Evolutionary conservation across 2,329 filamentous ascomycete genomes (phyloP).

Genomic region (Didymella glomerata): DNA sequence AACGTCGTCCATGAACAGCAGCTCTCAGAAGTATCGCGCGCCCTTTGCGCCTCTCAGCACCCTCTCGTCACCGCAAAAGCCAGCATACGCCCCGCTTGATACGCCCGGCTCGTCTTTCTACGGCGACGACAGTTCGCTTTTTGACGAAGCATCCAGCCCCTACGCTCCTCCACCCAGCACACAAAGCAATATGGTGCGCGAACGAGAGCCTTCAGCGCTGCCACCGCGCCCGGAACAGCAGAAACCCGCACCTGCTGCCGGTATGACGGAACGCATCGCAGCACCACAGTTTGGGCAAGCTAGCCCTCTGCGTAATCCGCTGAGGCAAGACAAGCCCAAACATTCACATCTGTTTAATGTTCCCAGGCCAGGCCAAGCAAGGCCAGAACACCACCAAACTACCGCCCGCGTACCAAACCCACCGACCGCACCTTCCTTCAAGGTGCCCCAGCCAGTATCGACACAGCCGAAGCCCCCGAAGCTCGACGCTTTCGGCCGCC

Average conservation of each 20-base stretch:
- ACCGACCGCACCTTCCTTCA: constrained; percentile 21
- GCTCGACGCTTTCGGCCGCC: constrained; percentile 32
- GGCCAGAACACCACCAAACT: constrained; percentile 61
- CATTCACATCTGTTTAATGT: constrained; percentile 60
- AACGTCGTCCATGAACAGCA: constrained; percentile 34
- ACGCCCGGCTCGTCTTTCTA: constrained; percentile 23
- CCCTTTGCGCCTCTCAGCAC: constrained; percentile 48
- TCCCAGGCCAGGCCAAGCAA: constrained; percentile 58
- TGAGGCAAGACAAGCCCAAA: constrained; percentile 46
- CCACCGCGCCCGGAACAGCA: constrained; percentile 36
- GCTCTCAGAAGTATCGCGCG: constrained; percentile 42
- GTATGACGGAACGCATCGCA: constrained; percentile 43
- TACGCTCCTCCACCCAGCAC: constrained; percentile 15
- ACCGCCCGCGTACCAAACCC: constrained; percentile 37
- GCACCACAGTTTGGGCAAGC: constrained; percentile 65
- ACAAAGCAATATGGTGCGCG: constrained; percentile 58
- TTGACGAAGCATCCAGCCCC: constrained; percentile 38
- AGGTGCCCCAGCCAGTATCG: constrained; percentile 3
- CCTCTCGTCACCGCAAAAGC: constrained; percentile 44
- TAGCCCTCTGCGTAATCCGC: constrained; percentile 63
- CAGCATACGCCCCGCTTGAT: constrained; percentile 29
- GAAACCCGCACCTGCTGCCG: constrained; percentile 35
- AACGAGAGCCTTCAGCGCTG: constrained; percentile 57
- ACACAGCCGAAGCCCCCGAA: constrained; percentile 11
- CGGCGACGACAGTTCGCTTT: constrained; percentile 48